These are phyloP conservation scores for Eutrema salsugineum DNA, from an alignment of 441 rosid genomes.

Conservation along the genomic window DNA sequence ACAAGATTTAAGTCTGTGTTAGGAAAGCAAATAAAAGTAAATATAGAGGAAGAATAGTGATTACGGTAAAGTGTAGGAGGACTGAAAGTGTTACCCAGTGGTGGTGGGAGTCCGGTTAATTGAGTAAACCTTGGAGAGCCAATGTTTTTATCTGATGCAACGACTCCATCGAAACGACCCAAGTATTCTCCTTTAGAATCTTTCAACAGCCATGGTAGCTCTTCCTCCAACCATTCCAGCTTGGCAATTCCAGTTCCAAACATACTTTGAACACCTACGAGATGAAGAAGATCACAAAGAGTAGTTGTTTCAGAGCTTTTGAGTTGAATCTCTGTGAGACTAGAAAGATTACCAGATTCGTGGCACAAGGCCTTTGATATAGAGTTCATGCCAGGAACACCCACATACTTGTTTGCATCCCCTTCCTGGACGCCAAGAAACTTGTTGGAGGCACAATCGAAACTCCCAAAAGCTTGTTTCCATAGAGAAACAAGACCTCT, in stretches of 20 bases:
- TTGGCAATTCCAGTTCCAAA: slow-evolving; percentile 60
- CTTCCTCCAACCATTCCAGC: slow-evolving; percentile 64
- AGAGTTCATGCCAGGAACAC: slow-evolving; percentile 85
- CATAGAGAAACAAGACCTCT: slow-evolving; percentile 68
- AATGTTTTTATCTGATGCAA: slow-evolving; percentile 64
- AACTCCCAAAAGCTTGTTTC: slow-evolving; percentile 57
- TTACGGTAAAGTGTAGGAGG: not conserved
- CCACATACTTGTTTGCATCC: slow-evolving; percentile 55
- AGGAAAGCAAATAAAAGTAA: slow-evolving; percentile 16
- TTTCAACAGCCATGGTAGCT: slow-evolving; percentile 54
- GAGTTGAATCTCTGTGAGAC: not conserved
- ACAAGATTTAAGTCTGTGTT: slow-evolving; percentile 54
- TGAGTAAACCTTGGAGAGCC: slow-evolving; percentile 60
- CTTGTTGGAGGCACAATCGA: slow-evolving; percentile 48
- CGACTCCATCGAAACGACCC: slow-evolving; percentile 62
- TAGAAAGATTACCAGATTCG: slow-evolving; percentile 46
- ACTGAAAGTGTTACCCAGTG: slow-evolving; percentile 46
- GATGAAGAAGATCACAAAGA: slow-evolving; percentile 7
- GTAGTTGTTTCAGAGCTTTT: not conserved
- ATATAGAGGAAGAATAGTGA: not conserved
- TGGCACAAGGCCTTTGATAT: slow-evolving; percentile 59
- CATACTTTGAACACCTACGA: slow-evolving; percentile 64
- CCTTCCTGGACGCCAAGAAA: slow-evolving; percentile 53
- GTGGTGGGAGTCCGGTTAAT: slow-evolving; percentile 53
- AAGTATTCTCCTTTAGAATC: slow-evolving; percentile 55